A percentile compares a stretch with the other conserved stretches of the same genome.
These are phyloP conservation scores for Coniochaeta hoffmannii DNA, from an alignment of 2,329 filamentous ascomycete genomes.

Conservation along the genomic window DNA sequence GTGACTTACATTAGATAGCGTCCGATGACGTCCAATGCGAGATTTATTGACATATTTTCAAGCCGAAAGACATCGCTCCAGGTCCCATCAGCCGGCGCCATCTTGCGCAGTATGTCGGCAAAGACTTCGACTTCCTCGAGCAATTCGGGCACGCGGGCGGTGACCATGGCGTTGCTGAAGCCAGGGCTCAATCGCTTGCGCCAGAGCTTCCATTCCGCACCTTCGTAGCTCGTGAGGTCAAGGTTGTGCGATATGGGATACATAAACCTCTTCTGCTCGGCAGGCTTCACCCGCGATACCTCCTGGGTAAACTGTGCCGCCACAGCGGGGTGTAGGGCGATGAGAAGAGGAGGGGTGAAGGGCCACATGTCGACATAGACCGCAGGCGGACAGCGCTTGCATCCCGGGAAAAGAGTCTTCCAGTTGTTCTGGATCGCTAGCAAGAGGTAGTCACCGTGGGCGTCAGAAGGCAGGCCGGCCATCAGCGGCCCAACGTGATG, in stretches of 20 bases:
- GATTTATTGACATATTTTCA: slow-evolving; percentile 25
- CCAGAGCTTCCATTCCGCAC: slow-evolving; percentile 20
- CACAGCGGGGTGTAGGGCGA: slow-evolving; percentile 13
- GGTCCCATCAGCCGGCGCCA: slow-evolving; percentile 18
- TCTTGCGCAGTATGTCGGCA: slow-evolving; percentile 16
- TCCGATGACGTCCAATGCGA: slow-evolving; percentile 32
- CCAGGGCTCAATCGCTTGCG: slow-evolving; percentile 25
- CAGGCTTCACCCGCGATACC: slow-evolving; percentile 13
- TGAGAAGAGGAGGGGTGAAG: slow-evolving; percentile 10
- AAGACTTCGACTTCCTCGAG: slow-evolving; percentile 30
- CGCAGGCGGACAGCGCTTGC: slow-evolving; percentile 14
- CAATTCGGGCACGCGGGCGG: slow-evolving; percentile 25
- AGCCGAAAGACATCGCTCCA: slow-evolving; percentile 25
- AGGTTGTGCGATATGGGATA: slow-evolving; percentile 21
- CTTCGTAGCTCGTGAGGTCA: slow-evolving; percentile 25
- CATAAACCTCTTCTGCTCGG: slow-evolving; percentile 19
- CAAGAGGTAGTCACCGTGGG: slow-evolving; percentile 13
- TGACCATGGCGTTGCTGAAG: slow-evolving; percentile 28
- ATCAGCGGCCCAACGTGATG: slow-evolving; percentile 11
- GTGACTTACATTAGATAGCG: slow-evolving; percentile 21
- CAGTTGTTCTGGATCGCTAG: slow-evolving; percentile 13
- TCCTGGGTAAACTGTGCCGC: slow-evolving; percentile 15
- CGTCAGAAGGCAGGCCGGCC: slow-evolving; percentile 9
- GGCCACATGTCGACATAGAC: slow-evolving; percentile 23
- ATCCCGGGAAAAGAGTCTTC: slow-evolving; percentile 11